Evolutionary conservation across 441 rosid species (phyloP).

Genomic region (Croton setiger): DNA sequence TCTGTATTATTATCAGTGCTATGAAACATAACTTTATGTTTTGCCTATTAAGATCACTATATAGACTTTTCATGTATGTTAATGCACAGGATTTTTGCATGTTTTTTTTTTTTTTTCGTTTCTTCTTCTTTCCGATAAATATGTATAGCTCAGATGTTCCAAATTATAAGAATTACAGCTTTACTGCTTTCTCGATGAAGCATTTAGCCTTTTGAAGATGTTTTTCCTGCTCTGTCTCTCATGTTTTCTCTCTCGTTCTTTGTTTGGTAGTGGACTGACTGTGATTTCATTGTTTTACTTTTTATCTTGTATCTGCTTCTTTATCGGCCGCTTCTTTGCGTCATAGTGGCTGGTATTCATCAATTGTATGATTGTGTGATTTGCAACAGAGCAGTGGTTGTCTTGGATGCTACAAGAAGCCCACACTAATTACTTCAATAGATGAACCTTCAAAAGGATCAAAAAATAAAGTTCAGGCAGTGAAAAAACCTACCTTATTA

Average conservation of each 20-base stretch:
- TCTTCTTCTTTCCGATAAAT: not conserved
- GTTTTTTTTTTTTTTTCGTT: not conserved
- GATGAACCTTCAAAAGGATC: conserved; percentile 53
- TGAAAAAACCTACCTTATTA: conserved; percentile 40
- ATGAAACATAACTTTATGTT: not conserved
- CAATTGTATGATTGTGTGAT: conserved; percentile 38
- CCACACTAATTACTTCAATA: conserved; percentile 37
- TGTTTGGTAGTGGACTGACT: not conserved
- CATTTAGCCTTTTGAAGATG: conserved; percentile 10
- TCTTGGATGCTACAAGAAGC: conserved; percentile 61
- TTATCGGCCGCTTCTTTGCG: not conserved
- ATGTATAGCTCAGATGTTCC: not conserved
- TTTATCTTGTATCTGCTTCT: not conserved
- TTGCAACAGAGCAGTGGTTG: conserved; percentile 91
- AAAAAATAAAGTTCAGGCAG: conserved; percentile 37
- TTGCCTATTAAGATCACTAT: not conserved
- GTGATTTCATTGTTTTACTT: not conserved
- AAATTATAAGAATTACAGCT: not conserved
- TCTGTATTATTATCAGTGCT: not conserved
- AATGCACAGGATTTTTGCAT: not conserved
- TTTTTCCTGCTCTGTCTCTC: not conserved
- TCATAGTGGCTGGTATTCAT: conserved; percentile 16
- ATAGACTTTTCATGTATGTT: not conserved
- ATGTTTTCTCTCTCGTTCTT: not conserved
- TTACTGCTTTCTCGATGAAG: not conserved